These are phyloP conservation scores for Zostera marina DNA, from an alignment of 116 monocot species.

Conservation along the genomic window DNA sequence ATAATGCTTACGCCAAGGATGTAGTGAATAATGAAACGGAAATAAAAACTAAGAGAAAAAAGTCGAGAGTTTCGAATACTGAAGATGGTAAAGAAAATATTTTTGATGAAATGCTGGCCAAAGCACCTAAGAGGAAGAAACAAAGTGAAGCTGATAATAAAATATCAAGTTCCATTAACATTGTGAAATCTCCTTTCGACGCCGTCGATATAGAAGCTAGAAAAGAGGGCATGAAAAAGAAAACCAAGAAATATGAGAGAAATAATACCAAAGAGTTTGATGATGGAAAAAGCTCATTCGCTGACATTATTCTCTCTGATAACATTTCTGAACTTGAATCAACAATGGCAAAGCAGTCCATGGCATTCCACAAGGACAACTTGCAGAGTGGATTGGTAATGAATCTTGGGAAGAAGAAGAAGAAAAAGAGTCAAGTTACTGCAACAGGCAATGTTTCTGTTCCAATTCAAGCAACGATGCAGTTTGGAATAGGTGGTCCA, in stretches of 20 bases:
- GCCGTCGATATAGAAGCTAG: constrained; percentile 9
- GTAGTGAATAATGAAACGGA: not conserved
- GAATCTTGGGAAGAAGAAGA: constrained; percentile 30
- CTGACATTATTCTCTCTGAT: constrained; percentile 27
- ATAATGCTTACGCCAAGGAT: not conserved
- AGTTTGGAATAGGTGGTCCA: constrained; percentile 38
- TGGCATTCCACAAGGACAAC: constrained; percentile 13
- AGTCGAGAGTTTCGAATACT: not conserved
- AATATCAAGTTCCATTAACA: not conserved
- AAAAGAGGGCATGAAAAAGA: constrained; percentile 19
- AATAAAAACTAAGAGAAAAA: constrained; percentile 5
- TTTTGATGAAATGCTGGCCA: not conserved
- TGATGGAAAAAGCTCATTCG: constrained; percentile 35
- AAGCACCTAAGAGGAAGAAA: constrained; percentile 2
- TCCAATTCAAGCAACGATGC: constrained; percentile 7
- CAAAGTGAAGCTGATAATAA: constrained; percentile 4
- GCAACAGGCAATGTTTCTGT: constrained; percentile 5
- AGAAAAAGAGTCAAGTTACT: constrained; percentile 10
- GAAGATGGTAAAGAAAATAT: not conserved
- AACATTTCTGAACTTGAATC: constrained; percentile 4
- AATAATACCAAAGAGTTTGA: constrained; percentile 22
- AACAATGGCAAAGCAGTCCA: constrained; percentile 5
- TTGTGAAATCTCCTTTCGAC: constrained; percentile 5
- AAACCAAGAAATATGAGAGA: constrained; percentile 13
- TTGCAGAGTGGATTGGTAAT: constrained; percentile 15